Percentiles rank a stretch among this genome's conserved stretches.
Conservation (phyloP, 331 rosid genomes). For the Malus hybrid region DNA sequence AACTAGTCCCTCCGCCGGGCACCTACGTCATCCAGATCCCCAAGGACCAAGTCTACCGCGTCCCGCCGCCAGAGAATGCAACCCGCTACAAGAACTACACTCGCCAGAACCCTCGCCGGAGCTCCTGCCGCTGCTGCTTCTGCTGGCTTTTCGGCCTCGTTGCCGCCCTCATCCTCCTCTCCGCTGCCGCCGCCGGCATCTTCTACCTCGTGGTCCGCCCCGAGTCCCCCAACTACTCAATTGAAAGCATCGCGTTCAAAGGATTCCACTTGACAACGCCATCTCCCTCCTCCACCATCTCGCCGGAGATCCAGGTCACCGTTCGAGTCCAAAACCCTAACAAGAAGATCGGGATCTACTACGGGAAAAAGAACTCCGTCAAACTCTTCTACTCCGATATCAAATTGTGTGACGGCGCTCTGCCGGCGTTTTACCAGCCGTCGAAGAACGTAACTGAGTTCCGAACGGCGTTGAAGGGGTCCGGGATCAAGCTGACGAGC, state of each 20-base stretch:
- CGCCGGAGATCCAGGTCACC: slow-evolving; percentile 46
- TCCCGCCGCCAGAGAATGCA: slow-evolving; percentile 74
- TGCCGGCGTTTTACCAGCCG: slow-evolving; percentile 67
- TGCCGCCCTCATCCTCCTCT: slow-evolving; percentile 22
- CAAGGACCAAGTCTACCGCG: slow-evolving; percentile 69
- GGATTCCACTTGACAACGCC: slow-evolving; percentile 31
- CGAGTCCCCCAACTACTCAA: slow-evolving; percentile 38
- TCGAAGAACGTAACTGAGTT: slow-evolving; percentile 51
- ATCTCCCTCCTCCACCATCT: slow-evolving; percentile 15
- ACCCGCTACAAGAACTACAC: slow-evolving; percentile 36
- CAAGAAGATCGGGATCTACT: slow-evolving; percentile 56
- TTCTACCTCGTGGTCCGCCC: slow-evolving; percentile 62
- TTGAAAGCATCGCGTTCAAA: slow-evolving; percentile 28
- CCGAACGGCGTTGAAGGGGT: slow-evolving; percentile 36
- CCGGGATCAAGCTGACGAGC: slow-evolving; percentile 23
- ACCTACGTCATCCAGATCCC: slow-evolving; percentile 67
- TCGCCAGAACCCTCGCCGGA: slow-evolving; percentile 19
- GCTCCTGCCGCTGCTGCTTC: slow-evolving; percentile 31
- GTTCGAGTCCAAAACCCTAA: slow-evolving; percentile 53
- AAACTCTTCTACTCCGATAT: slow-evolving; percentile 30
- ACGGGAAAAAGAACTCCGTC: slow-evolving; percentile 40
- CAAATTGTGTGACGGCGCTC: slow-evolving; percentile 35
- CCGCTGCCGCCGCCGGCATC: slow-evolving; percentile 28
- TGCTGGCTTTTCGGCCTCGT: slow-evolving; percentile 35
- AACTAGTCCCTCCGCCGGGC: slow-evolving; percentile 39